These are phyloP conservation scores for Termitomyces sp. DNA, from an alignment of 768 basidiomycete genomes.

Conservation along the genomic window DNA sequence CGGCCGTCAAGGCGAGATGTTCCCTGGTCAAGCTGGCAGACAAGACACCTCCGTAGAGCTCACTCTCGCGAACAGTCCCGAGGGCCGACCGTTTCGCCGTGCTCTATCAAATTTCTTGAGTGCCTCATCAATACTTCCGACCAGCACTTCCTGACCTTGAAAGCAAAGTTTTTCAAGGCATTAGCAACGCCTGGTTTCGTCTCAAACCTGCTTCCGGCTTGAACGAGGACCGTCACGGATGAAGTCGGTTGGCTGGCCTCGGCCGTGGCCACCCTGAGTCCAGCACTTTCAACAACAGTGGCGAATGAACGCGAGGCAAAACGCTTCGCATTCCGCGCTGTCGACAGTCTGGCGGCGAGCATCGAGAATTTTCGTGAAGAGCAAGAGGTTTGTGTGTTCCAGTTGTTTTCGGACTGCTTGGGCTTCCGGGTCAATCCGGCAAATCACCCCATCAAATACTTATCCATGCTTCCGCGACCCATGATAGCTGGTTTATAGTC, in stretches of 20 bases:
- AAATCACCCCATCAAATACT: background rate
- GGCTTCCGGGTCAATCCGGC: slow-evolving; percentile 18
- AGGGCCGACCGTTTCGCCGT: slow-evolving; percentile 82
- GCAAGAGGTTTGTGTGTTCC: slow-evolving; percentile 17
- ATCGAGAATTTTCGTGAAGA: slow-evolving; percentile 35
- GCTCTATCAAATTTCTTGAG: slow-evolving; percentile 43
- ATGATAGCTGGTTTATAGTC: too few species aligned
- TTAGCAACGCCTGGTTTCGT: slow-evolving; percentile 86
- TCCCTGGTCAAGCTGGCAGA: slow-evolving; percentile 82
- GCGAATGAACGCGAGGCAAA: slow-evolving; percentile 70
- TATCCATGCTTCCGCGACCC: too few species aligned
- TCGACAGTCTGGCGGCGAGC: slow-evolving; percentile 58
- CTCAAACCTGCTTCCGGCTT: slow-evolving; percentile 90
- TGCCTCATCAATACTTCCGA: background rate
- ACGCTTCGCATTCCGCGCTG: slow-evolving; percentile 49
- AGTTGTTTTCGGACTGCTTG: slow-evolving; percentile 17
- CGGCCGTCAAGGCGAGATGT: slow-evolving; percentile 88
- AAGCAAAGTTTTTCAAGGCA: slow-evolving; percentile 96
- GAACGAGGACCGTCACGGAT: slow-evolving; percentile 84
- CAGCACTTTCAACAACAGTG: slow-evolving; percentile 72
- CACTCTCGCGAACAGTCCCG: slow-evolving; percentile 86
- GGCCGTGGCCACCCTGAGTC: slow-evolving; percentile 81
- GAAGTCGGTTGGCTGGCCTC: slow-evolving; percentile 83
- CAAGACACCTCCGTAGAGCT: slow-evolving; percentile 89
- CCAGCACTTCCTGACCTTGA: slow-evolving; percentile 63